Conservation (phyloP, 306 rosid genomes). For the Rosa multiflora region DNA sequence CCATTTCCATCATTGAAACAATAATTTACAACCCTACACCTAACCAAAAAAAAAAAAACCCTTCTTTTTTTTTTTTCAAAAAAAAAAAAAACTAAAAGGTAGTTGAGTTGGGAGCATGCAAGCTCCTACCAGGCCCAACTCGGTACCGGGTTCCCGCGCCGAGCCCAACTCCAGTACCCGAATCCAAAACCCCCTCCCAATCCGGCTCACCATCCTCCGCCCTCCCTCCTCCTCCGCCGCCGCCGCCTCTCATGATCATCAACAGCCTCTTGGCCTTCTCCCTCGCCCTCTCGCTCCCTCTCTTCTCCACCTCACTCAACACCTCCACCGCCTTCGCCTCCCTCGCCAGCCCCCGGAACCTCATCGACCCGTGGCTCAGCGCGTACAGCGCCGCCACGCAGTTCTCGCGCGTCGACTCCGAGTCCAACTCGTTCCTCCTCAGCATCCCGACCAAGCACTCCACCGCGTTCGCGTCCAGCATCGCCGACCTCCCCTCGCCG, state of each 20-base stretch:
- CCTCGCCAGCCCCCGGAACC: constrained; percentile 83
- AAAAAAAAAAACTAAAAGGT: constrained; percentile 39
- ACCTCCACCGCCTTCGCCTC: constrained; percentile 79
- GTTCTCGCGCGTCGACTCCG: constrained; percentile 78
- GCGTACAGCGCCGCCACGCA: constrained; percentile 77
- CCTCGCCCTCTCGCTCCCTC: constrained; percentile 77
- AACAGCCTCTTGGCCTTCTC: constrained; percentile 74
- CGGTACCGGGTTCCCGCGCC: constrained; percentile 13
- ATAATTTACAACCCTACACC: constrained; percentile 26
- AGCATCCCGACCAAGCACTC: constrained; percentile 56
- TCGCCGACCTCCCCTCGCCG: constrained; percentile 68
- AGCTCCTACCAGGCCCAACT: constrained; percentile 39
- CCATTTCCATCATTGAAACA: constrained; percentile 14
- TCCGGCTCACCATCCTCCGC: constrained; percentile 33
- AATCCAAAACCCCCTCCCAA: constrained; percentile 29
- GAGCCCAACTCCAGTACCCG: constrained; percentile 33
- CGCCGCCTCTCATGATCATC: constrained; percentile 65
- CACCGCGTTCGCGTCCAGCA: constrained; percentile 83
- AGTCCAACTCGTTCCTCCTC: constrained; percentile 50
- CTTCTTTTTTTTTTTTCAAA: not conserved
- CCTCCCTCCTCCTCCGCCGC: constrained; percentile 28
- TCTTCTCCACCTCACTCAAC: constrained; percentile 62
- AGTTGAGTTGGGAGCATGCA: constrained; percentile 42
- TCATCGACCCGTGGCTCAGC: constrained; percentile 74
- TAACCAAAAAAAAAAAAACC: not conserved